Base-by-base conservation (phyloP, 371 early-diverging fungal species). In the Capillidium heterosporum region DNA sequence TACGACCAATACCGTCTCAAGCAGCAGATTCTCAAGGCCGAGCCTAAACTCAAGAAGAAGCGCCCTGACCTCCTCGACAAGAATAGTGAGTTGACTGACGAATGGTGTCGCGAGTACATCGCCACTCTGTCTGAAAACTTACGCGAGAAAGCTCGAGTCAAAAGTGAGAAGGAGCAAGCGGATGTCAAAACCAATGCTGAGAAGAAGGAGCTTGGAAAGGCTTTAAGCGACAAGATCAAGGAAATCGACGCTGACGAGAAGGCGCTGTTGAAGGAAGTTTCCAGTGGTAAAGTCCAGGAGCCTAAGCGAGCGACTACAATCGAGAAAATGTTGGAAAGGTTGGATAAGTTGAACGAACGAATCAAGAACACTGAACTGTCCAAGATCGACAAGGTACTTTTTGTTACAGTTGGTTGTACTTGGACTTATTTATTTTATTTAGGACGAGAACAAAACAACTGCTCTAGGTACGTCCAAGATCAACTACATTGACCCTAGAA, bases 401-500 rank as follows among this genome's bases (percentile, higher is more conserved):
- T 0, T 8, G 8, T 8, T 40, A n/a, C n/a, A n/a, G 0, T 23
- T 59, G n/a, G 19, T 35, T 4, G 24, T 40, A 7, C 21, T 13
- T 42, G 1, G 40, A 44, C 2, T 8, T 21, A 35, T 23, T 28
- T 13, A 60, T 27, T 19, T 32, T 26, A 7, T 29, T 54, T 58
- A 87, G 83, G 96, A 95, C 65, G 95, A 95, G 58, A 91, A 89
- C 75, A 97, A 95, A 70, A 82, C 86, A 46, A 92, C 94, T n/a
- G 90, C 98, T 0, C 68, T 95, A 59, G 80, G 91, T n/a, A 97
- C 98, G 0, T 94, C 93, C 39, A 95, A 95, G 74, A 82, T 89
- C 71, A 97, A 97, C 71, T 97, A 97, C 70, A 92, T 95, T 60
- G 98, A 97, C 64, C 98, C 98, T 29, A 81, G 98, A 43, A 97